phyloP scores from a whole-genome alignment of 306 rosid genomes.

The Acacia melanoxylon region DNA sequence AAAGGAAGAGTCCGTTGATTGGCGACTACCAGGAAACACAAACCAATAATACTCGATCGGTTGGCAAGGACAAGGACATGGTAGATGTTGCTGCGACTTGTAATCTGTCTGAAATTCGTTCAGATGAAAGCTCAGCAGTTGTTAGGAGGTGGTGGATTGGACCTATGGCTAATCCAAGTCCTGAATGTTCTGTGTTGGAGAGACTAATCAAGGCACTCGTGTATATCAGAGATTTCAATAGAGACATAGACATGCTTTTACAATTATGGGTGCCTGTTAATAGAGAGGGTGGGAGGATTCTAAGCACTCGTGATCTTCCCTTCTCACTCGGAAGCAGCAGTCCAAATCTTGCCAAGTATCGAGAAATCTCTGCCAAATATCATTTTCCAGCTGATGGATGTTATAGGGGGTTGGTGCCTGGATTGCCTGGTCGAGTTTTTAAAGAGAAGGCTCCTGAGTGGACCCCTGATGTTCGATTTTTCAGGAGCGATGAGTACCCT shows the following conservation, averaged over 20 bases:
- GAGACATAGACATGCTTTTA: conserved; percentile 71
- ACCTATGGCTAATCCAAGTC: conserved; percentile 42
- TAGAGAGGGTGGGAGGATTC: conserved; percentile 63
- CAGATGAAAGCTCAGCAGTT: conserved; percentile 41
- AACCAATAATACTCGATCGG: conserved; percentile 6
- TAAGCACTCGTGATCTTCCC: conserved; percentile 61
- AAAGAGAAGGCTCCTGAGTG: conserved; percentile 83
- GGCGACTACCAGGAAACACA: conserved; percentile 34
- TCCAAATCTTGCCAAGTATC: conserved; percentile 62
- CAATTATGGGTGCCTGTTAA: conserved; percentile 85
- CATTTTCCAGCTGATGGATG: conserved; percentile 67
- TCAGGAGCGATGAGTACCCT: conserved; percentile 74
- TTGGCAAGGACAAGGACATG: conserved; percentile 10
- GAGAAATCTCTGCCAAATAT: conserved; percentile 60
- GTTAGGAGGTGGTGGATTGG: conserved; percentile 64
- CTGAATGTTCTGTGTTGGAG: conserved; percentile 55
- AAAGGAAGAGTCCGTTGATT: conserved; percentile 14
- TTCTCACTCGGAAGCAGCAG: conserved; percentile 55
- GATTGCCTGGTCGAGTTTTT: conserved; percentile 92
- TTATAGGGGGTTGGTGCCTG: conserved; percentile 48
- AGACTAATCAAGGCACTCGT: conserved; percentile 63
- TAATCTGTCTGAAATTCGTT: conserved; percentile 37
- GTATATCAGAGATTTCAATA: conserved; percentile 54
- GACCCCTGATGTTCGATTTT: conserved; percentile 93
- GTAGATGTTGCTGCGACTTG: conserved; percentile 32